A percentile compares a stretch with the other conserved stretches of the same genome.
These are phyloP conservation scores for Trichoderma hamatum DNA, from an alignment of 2,329 filamentous ascomycete species.

Conservation along the genomic window DNA sequence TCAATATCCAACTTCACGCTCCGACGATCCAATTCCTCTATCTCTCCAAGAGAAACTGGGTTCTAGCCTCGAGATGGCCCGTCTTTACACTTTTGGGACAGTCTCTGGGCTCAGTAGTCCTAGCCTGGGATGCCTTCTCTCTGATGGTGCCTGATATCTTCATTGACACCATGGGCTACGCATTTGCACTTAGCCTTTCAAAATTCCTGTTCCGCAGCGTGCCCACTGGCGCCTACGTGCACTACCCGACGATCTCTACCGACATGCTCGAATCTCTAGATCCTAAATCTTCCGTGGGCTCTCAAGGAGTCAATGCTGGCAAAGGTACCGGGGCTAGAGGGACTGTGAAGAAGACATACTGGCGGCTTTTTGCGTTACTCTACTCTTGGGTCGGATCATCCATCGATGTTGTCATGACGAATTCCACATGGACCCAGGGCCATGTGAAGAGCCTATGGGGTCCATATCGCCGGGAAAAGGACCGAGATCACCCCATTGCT, in stretches of 20 bases:
- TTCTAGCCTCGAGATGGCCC: conserved; percentile 85
- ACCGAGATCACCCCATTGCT: conserved; percentile 58
- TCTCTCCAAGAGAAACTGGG: conserved; percentile 82
- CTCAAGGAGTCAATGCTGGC: conserved; percentile 80
- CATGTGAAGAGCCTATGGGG: conserved; percentile 85
- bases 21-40: conserved; percentile 88
- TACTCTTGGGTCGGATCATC: conserved; percentile 83
- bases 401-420: conserved; percentile 95
- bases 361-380: conserved; percentile 78
- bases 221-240: conserved; percentile 90
- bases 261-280: conserved; percentile 91
- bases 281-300: conserved; percentile 58
- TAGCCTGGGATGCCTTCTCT: conserved; percentile 92
- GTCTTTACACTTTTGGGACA: conserved; percentile 94
- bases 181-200: conserved; percentile 81
- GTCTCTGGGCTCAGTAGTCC: conserved; percentile 81
- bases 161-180: conserved; percentile 97
- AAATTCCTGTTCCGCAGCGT: conserved; percentile 79
- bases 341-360: conserved; percentile 76
- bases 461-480: conserved; percentile 51
- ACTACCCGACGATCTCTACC: conserved; percentile 97
- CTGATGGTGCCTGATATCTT: conserved; percentile 91
- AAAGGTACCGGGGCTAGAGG: conserved; percentile 74
- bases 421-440: conserved; percentile 88
- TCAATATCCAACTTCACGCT: conserved; percentile 87